Percentiles rank a stretch among this genome's conserved stretches.
Conservation (phyloP, 2,329 filamentous ascomycete genomes). For the Chrysoporthe deuterocubensis region DNA sequence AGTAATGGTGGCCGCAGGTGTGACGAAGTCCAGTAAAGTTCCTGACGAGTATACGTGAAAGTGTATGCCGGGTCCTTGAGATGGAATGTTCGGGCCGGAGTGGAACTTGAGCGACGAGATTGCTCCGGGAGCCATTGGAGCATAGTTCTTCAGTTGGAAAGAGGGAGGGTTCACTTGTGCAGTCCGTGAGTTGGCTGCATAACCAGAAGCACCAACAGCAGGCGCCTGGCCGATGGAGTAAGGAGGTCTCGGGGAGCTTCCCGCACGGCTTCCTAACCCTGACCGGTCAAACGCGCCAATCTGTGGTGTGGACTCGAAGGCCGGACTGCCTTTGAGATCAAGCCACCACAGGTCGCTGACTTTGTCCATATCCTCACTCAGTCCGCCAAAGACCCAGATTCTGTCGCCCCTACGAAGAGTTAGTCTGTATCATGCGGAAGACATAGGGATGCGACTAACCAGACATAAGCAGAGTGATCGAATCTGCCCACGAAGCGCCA, state of each 20-base stretch:
- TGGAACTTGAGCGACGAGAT: constrained; percentile 91
- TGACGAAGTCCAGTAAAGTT: constrained; percentile 90
- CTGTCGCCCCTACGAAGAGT: constrained; percentile 63
- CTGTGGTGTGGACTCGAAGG: constrained; percentile 73
- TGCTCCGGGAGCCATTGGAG: constrained; percentile 83
- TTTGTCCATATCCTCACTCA: constrained; percentile 96
- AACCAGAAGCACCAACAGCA: constrained; percentile 63
- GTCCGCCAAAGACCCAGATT: constrained; percentile 94
- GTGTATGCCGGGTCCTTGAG: constrained; percentile 88
- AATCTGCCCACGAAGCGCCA: constrained; percentile 96
- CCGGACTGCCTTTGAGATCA: constrained; percentile 87
- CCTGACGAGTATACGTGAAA: constrained; percentile 96
- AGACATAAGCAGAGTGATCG: constrained; percentile 94
- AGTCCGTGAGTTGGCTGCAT: constrained; percentile 70
- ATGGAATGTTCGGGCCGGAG: constrained; percentile 82
- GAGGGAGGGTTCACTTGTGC: constrained; percentile 70
- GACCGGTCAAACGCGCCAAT: constrained; percentile 57
- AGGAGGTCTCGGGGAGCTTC: constrained; percentile 55
- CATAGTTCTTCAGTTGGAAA: constrained; percentile 71
- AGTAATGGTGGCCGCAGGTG: constrained; percentile 84
- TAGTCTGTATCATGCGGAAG: constrained; percentile 22
- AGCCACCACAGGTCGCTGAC: constrained; percentile 97
- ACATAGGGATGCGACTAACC: constrained; percentile 46
- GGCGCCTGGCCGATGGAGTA: constrained; percentile 55
- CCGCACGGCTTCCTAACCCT: constrained; percentile 44